phyloP scores from a whole-genome alignment of 768 basidiomycete genomes.

The Calocybe cyanea region DNA sequence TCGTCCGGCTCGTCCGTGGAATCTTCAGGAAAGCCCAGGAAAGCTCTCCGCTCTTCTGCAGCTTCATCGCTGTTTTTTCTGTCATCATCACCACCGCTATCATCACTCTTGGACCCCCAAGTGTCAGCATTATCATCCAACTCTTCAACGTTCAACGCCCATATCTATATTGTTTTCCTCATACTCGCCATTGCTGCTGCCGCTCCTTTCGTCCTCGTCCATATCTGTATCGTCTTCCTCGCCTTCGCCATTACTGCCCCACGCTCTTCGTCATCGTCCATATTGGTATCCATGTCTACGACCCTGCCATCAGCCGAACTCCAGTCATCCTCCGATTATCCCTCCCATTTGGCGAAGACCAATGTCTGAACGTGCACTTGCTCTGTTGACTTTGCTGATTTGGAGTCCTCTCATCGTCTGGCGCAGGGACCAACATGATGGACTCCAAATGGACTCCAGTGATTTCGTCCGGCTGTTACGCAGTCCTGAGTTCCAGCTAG shows the following conservation, averaged over 20 bases:
- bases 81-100: neutral
- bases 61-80: slow-evolving; percentile 9
- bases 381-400: too few species aligned
- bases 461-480: too few species aligned
- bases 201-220: neutral
- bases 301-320: slow-evolving; percentile 36
- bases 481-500: too few species aligned
- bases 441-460: too few species aligned
- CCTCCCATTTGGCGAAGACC: too few species aligned
- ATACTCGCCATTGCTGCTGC: neutral
- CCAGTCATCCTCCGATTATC: slow-evolving; percentile 51
- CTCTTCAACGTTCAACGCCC: too few species aligned
- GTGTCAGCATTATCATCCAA: too few species aligned
- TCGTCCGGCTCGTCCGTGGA: slow-evolving; percentile 37
- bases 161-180: neutral
- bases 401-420: too few species aligned
- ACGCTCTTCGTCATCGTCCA: slow-evolving; percentile 21
- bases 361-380: too few species aligned
- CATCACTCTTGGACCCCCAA: too few species aligned
- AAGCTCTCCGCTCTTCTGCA: slow-evolving; percentile 16
- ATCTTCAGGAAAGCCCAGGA: slow-evolving; percentile 43
- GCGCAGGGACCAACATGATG: too few species aligned
- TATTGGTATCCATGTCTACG: slow-evolving; percentile 14
- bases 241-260: slow-evolving; percentile 12
- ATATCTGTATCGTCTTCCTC: slow-evolving; percentile 5